Base-by-base conservation (phyloP, 495 filamentous ascomycete genomes). In the Daldinia vernicosa region DNA sequence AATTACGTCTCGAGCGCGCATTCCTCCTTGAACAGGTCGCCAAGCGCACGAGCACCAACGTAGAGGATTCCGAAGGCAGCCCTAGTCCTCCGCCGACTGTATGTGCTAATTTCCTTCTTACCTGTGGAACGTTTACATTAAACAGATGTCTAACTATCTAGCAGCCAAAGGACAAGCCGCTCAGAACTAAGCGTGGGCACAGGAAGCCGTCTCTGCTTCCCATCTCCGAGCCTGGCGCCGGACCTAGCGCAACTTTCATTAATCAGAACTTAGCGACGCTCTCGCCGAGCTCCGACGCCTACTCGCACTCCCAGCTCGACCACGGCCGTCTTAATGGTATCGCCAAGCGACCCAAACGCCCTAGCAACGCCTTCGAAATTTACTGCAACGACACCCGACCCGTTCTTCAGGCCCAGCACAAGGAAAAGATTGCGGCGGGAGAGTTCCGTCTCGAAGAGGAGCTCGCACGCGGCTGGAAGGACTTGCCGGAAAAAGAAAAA, bases 21-120 rank as follows among this genome's bases (percentile, higher is more conserved):
- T 94, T 98, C 76, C 86, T 98, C 32, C 89, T 98, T 11, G 93
- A 98, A 74, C 91, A 93, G 68, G 84, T 98, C 2, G 85, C 91
- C 55, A 93, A 93, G 74, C 87, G 93, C 58, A 97, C 93, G 67
- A 92, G 93, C 76, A 89, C 91, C 76, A 90, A 91, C 73, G 86
- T 89, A 19, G 90, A 92, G 69, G 90, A 91, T 70, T 91, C 89
- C 19, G 91, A 92, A 37, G 88, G 89, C 67, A 91, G 89, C 74
- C 89, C 86, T 11, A 91, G 87, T 74, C 89, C 91, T 11, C 91
- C 89, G 40, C 89, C 89, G 63, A 92, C 89, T 63, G 89, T 91
- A 86, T 66, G 86, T 81, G 47, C 77, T 52, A 83, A 84, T 68
- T 79, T 53, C 47, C 47, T 63, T 63, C 56, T 39, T 37, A 35